These are phyloP conservation scores for Ogataea hybrid DNA, from an alignment of 1,139 yeast species.

Conservation along the genomic window DNA sequence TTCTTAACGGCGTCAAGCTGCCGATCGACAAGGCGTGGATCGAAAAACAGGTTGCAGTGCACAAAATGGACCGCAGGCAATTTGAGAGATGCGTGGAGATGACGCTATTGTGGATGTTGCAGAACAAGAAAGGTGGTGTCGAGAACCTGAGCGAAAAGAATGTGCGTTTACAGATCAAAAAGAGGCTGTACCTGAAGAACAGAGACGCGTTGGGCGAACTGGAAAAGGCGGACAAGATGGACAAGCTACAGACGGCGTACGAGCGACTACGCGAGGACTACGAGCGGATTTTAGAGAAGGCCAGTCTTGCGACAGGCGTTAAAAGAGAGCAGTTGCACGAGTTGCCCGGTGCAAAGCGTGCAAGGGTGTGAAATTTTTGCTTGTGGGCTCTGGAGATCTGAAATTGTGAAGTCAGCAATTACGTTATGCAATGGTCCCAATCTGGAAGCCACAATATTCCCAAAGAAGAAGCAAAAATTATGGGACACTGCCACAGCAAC, in stretches of 20 bases:
- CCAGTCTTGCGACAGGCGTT: slow-evolving; percentile 4
- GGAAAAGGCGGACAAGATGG: slow-evolving; percentile 58
- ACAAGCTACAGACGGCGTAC: slow-evolving; percentile 76
- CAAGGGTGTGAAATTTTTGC: background rate
- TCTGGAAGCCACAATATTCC: slow-evolving; percentile 18
- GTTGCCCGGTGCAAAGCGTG: slow-evolving; percentile 6
- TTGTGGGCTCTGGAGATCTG: too few species aligned
- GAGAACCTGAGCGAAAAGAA: slow-evolving; percentile 24
- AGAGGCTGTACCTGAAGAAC: slow-evolving; percentile 71
- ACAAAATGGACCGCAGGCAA: slow-evolving; percentile 77
- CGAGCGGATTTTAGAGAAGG: slow-evolving; percentile 46
- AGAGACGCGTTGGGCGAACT: slow-evolving; percentile 70
- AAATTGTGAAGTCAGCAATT: background rate
- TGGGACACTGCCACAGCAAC: slow-evolving; percentile 8
- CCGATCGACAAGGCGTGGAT: slow-evolving; percentile 47
- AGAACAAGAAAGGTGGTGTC: slow-evolving; percentile 24
- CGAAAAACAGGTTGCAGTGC: slow-evolving; percentile 32
- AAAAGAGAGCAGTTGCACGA: slow-evolving; percentile 12
- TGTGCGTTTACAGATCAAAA: slow-evolving; percentile 64
- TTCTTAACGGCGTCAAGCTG: slow-evolving; percentile 18
- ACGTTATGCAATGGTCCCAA: slow-evolving; percentile 10
- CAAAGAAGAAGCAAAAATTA: slow-evolving; percentile 11
- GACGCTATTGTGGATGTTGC: slow-evolving; percentile 49
- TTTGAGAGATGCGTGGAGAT: slow-evolving; percentile 76
- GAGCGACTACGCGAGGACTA: slow-evolving; percentile 69